Evolutionary conservation across 2,329 filamentous ascomycete genomes (phyloP).

Genomic region (Phoma sp.): DNA sequence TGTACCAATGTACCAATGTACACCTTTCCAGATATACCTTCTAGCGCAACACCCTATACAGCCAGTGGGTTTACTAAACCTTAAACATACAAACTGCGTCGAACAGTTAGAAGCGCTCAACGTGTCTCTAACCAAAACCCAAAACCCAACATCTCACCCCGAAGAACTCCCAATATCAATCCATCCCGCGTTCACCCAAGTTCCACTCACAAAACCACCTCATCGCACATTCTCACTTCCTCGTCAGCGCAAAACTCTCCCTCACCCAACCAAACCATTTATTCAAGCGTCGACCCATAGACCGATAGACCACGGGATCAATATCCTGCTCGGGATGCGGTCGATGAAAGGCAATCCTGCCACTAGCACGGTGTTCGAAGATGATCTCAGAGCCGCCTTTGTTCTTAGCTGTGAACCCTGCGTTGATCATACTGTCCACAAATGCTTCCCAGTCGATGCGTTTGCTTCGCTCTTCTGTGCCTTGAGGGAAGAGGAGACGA

Average conservation of each 20-base stretch:
- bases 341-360: constrained; percentile 37
- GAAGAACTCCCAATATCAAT: too few relatives aligned
- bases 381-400: too few relatives aligned
- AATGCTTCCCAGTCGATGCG: neutral
- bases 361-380: constrained; percentile 18
- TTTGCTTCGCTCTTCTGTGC: neutral
- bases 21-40: too few relatives aligned
- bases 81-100: too few relatives aligned
- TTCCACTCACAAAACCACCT: neutral
- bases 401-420: constrained; percentile 22
- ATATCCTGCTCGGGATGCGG: constrained; percentile 37
- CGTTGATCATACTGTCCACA: constrained; percentile 20
- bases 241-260: constrained; percentile 25
- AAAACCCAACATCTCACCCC: too few relatives aligned
- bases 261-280: constrained; percentile 40
- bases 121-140: too few relatives aligned
- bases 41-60: too few relatives aligned
- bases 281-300: constrained; percentile 35
- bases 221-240: constrained; percentile 2
- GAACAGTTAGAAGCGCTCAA: too few relatives aligned
- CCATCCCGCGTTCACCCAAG: too few relatives aligned
- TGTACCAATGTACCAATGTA: too few relatives aligned
- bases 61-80: too few relatives aligned
- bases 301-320: constrained; percentile 36
- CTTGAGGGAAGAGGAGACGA: neutral